Evolutionary conservation across 306 rosid genomes (phyloP), one percentile per base, ranked within the genome.

Genomic region (Glycine tomentella): DNA sequence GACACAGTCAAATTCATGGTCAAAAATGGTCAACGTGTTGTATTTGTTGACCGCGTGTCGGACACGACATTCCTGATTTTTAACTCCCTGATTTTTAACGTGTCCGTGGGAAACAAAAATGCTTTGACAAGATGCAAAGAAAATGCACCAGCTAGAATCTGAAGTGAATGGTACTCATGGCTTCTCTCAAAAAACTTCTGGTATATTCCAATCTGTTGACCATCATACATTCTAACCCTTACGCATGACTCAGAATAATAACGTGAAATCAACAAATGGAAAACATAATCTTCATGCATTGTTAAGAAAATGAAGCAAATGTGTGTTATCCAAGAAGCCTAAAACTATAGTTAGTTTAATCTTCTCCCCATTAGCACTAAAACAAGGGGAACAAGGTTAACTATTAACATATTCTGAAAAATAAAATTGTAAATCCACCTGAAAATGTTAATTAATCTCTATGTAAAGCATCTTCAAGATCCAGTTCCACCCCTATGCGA

Each of bases 401-500:
- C 73, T 36, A n/a, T 38, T 33, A 40, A 42, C 61, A 76, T 72
- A 40, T 63, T 64, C 2, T 4, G 5, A 17, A 44, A 11, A 40
- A 11, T 25, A 25, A 25, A 16, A 42, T 4, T 12, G 38, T 53
- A 56, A 72, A 65, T 67, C 70, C 14, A 25, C 71, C 36, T 52
- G 61, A 69, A 74, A 72, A 52, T 79, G 74, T 81, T 83, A 91
- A 49, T 87, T 87, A 2, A 49, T 87, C 89, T 76, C 84, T 86
- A 53, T 80, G 89, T 51, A 88, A 75, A 76, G 87, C 76, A 75
- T 96, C 97, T 2, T 96, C 99, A 17, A 88, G 91, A 38, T 93
- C 94, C 69, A 86, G 38, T 14, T 90, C 89, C 61, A 86, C 45
- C 66, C 97, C 99, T 0, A 78, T 59, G 51, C 89, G 89, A 6